Evolutionary conservation across 1,284 basidiomycete species (phyloP).

Genomic region (Apiotrichum sp.): DNA sequence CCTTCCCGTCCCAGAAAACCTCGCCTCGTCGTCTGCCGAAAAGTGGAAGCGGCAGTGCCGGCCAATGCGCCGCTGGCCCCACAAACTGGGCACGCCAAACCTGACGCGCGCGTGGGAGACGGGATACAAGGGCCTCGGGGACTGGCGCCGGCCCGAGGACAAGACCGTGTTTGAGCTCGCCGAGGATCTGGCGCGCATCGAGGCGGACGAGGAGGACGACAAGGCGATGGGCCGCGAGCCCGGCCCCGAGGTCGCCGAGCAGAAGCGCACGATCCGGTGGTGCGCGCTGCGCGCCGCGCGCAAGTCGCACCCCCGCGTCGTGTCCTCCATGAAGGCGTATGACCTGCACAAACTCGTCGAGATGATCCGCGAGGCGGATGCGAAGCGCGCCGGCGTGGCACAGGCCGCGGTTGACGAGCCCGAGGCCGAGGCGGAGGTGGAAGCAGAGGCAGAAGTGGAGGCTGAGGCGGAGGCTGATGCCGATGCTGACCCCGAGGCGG

Average conservation of each 20-base stretch:
- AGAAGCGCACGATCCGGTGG: constrained; percentile 34
- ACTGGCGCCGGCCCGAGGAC: constrained; percentile 21
- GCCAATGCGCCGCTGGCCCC: constrained; percentile 23
- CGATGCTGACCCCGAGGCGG: background rate
- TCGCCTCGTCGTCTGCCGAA: constrained; percentile 11
- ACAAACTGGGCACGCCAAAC: constrained; percentile 34
- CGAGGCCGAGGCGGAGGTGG: constrained; percentile 1
- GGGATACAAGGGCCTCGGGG: constrained; percentile 30
- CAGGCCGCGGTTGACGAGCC: constrained; percentile 19
- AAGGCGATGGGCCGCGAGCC: constrained; percentile 32
- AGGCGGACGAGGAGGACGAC: constrained; percentile 37
- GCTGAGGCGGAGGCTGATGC: constrained; percentile 3
- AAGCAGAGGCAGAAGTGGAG: constrained; percentile 3
- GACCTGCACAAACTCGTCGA: constrained; percentile 28
- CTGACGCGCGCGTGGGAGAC: constrained; percentile 31
- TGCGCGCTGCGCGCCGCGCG: constrained; percentile 32
- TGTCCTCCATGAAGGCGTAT: constrained; percentile 20
- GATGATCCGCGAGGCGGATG: constrained; percentile 11
- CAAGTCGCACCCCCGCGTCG: constrained; percentile 26
- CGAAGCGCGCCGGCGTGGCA: constrained; percentile 7
- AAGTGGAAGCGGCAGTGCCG: constrained; percentile 20
- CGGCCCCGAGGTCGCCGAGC: constrained; percentile 22
- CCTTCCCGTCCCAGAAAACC: constrained; percentile 18
- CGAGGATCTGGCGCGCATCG: constrained; percentile 26
- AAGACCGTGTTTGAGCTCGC: constrained; percentile 21